phyloP scores from a whole-genome alignment of 78 protist species.

The Speleostelium caveatum region DNA sequence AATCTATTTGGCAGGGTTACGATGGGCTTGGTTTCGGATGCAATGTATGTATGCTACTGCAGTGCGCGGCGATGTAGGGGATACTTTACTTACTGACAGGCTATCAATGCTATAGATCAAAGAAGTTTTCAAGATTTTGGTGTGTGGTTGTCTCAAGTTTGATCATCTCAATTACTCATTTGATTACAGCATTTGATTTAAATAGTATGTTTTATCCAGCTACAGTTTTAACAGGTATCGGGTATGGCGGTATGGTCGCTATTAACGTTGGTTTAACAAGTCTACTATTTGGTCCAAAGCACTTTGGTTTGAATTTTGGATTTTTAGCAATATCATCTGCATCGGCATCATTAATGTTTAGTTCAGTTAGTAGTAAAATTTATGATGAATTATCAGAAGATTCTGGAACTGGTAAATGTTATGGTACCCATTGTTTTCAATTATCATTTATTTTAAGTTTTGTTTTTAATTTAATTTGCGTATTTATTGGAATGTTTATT shows the following conservation, averaged over 20 bases:
- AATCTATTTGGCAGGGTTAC: constrained; percentile 45
- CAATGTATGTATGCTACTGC: neutral
- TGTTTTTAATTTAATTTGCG: neutral
- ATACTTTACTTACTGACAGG: neutral
- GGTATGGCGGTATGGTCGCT: constrained; percentile 58
- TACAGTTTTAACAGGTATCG: constrained; percentile 49
- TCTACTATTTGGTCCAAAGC: constrained; percentile 43
- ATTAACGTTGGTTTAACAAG: constrained; percentile 28
- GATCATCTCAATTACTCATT: constrained; percentile 29
- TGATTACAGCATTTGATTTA: constrained; percentile 18
- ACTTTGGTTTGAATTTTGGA: constrained; percentile 78
- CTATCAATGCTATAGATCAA: neutral
- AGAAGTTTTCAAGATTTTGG: constrained; percentile 52
- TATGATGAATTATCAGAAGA: too few relatives aligned
- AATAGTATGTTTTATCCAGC: too few relatives aligned
- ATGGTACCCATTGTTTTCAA: constrained; percentile 37
- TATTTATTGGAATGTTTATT: constrained; percentile 9
- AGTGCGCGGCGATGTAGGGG: too few relatives aligned
- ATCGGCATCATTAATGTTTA: constrained; percentile 22
- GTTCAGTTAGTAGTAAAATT: constrained; percentile 16
- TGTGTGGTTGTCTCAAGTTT: constrained; percentile 15
- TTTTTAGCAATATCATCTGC: constrained; percentile 55
- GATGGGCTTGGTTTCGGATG: constrained; percentile 35
- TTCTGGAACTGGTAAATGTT: too few relatives aligned
- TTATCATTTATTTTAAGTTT: constrained; percentile 3